Evolutionary conservation across 345 rosid genomes (phyloP).

Genomic region (Eutrema japonicum): DNA sequence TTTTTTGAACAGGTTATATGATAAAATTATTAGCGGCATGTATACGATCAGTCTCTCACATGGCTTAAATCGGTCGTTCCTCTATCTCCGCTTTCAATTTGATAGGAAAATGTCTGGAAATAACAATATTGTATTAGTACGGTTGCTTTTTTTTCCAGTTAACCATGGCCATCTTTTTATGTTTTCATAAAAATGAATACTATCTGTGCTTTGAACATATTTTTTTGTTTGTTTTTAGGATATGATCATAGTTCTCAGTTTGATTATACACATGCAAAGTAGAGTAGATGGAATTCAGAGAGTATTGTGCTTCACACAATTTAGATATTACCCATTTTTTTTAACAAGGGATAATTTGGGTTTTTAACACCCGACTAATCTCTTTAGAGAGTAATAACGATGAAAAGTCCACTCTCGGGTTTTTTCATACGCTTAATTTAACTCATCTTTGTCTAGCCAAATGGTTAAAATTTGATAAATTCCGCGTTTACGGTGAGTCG

Average conservation of each 20-base stretch:
- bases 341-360: no score
- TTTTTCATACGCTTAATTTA: no score
- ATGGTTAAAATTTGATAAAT: no score
- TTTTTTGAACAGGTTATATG: not conserved
- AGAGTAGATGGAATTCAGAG: not conserved
- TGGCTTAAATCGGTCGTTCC: slow-evolving; percentile 22
- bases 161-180: not conserved
- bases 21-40: slow-evolving; percentile 12
- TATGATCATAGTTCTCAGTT: not conserved
- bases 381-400: no score
- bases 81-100: slow-evolving; percentile 1
- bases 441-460: no score
- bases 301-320: slow-evolving; percentile 12
- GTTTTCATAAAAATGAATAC: not conserved
- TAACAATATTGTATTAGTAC: not conserved
- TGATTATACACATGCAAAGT: not conserved
- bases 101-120: not conserved
- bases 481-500: no score
- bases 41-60: slow-evolving; percentile 6
- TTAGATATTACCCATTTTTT: not conserved
- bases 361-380: no score
- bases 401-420: no score
- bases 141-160: not conserved
- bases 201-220: not conserved
- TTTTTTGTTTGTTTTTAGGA: not conserved